Conservation (phyloP, 441 rosid species). For the Adansonia grandidieri region DNA sequence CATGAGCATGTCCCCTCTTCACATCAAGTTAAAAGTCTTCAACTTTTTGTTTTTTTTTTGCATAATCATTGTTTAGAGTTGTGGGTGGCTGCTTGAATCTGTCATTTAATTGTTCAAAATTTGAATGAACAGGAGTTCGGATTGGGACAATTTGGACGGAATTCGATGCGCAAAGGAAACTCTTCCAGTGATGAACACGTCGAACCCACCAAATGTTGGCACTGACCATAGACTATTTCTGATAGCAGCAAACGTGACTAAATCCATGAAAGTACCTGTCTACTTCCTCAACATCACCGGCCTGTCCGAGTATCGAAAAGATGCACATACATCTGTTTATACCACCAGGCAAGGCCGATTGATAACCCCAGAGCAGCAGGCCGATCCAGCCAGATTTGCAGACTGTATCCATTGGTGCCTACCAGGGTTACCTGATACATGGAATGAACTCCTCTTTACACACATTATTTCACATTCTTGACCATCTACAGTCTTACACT, state of each 20-base stretch:
- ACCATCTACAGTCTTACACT: background rate
- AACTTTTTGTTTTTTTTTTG: background rate
- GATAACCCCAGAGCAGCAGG: conserved; percentile 32
- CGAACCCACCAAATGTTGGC: conserved; percentile 34
- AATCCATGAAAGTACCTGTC: conserved; percentile 35
- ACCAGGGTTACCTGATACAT: conserved; percentile 56
- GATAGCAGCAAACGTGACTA: conserved; percentile 36
- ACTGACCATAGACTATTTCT: conserved; percentile 33
- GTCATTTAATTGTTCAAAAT: background rate
- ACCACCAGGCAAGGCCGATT: conserved; percentile 31
- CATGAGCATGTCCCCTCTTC: conserved; percentile 89
- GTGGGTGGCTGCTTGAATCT: background rate
- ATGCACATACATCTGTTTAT: conserved; percentile 50
- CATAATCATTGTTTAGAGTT: background rate
- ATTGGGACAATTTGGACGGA: conserved; percentile 43
- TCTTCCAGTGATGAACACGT: conserved; percentile 36
- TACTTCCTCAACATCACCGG: conserved; percentile 46
- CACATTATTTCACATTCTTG: conserved; percentile 29
- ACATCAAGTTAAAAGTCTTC: conserved; percentile 63
- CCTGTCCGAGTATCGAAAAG: conserved; percentile 52
- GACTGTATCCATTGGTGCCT: conserved; percentile 62
- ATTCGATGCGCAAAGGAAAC: conserved; percentile 45
- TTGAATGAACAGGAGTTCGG: conserved; percentile 39
- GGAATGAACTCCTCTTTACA: conserved; percentile 53
- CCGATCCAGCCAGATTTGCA: conserved; percentile 37